phyloP scores from a whole-genome alignment of 1,284 basidiomycete genomes.

The Cystobasidium slooffiae region DNA sequence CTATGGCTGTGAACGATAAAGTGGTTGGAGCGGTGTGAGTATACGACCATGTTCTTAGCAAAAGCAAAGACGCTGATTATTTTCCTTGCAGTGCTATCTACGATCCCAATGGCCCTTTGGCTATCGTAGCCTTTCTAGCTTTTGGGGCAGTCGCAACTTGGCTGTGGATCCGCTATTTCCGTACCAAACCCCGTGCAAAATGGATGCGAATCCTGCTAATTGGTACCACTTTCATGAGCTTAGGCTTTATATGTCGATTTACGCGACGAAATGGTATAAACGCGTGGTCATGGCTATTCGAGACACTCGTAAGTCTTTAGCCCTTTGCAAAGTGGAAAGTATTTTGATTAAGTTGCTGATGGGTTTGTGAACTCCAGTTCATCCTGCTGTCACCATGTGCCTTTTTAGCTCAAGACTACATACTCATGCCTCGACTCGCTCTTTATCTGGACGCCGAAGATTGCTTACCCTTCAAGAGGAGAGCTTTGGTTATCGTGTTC shows the following conservation, averaged over 20 bases:
- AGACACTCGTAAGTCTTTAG: conserved; percentile 46
- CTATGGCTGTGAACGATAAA: conserved; percentile 15
- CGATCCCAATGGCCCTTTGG: conserved; percentile 47
- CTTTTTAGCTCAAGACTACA: conserved; percentile 50
- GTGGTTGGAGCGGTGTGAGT: conserved; percentile 2
- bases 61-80: neutral
- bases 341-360: neutral
- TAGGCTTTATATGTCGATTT: conserved; percentile 48
- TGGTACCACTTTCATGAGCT: conserved; percentile 46
- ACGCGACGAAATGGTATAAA: conserved; percentile 45
- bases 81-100: conserved; percentile 47
- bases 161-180: conserved; percentile 43
- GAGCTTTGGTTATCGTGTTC: conserved; percentile 46
- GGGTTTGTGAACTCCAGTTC: conserved; percentile 28
- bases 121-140: conserved; percentile 45
- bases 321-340: neutral
- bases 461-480: conserved; percentile 34
- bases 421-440: conserved; percentile 47
- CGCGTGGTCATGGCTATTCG: conserved; percentile 50
- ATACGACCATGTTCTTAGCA: neutral
- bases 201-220: conserved; percentile 44
- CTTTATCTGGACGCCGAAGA: conserved; percentile 44
- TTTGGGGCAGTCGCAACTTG: conserved; percentile 41
- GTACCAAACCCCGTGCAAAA: conserved; percentile 16
- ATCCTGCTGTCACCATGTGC: conserved; percentile 49